phyloP scores from a whole-genome alignment of 805 yeast species.

The Candida palmyrensis region DNA sequence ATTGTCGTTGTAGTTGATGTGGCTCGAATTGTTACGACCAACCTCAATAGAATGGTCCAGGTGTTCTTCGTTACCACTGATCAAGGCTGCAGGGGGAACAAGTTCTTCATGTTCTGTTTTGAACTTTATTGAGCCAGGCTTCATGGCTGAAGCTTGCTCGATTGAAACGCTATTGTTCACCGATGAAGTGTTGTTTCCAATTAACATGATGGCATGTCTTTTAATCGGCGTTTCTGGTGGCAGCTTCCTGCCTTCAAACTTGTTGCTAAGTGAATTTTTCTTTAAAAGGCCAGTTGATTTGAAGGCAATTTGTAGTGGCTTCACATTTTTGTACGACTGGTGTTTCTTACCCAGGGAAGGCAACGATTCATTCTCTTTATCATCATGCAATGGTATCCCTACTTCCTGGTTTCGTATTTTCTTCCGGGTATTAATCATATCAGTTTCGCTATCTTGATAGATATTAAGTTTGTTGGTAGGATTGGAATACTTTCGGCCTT shows the following conservation, averaged over 20 bases:
- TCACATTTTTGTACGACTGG: conserved; percentile 57
- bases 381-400: conserved; percentile 12
- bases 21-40: conserved; percentile 25
- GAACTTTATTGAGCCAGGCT: too few relatives aligned
- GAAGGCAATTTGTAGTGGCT: conserved; percentile 83
- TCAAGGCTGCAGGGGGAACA: too few relatives aligned
- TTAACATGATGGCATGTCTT: conserved; percentile 33
- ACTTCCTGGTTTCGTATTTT: conserved; percentile 3
- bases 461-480: conserved; percentile 15
- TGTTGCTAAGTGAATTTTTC: conserved; percentile 29
- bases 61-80: conserved; percentile 8
- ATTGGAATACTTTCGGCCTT: conserved; percentile 19
- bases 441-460: conserved; percentile 16
- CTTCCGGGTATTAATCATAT: conserved; percentile 3
- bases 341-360: conserved; percentile 7
- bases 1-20: conserved; percentile 10
- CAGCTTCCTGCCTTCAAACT: conserved; percentile 16
- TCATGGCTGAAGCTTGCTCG: conserved; percentile 9
- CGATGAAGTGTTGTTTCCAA: conserved; percentile 23
- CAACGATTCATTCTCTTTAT: conserved; percentile 29
- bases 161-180: too few relatives aligned
- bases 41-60: conserved; percentile 35
- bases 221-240: conserved; percentile 44
- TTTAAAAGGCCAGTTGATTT: conserved; percentile 67
- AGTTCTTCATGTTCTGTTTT: too few relatives aligned